Base-by-base conservation (phyloP, 768 basidiomycete genomes). In the Leccinum subtestaceum region DNA sequence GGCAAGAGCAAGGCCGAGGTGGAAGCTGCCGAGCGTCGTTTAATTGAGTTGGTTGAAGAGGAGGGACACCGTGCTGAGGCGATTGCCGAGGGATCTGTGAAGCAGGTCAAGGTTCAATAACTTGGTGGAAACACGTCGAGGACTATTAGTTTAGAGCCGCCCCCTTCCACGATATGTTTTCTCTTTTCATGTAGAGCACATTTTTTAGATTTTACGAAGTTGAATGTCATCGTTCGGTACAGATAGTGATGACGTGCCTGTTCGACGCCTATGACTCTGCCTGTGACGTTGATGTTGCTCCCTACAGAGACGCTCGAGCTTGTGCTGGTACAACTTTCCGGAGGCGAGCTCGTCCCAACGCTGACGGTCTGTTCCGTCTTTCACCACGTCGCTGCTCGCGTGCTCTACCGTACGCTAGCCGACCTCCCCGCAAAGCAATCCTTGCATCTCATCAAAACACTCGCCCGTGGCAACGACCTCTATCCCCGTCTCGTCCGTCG, bases 61-160 rank as follows among this genome's bases (percentile, higher is more conserved):
- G 91, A 91, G 71, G 91, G 91, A 21, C 70, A 84, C 17, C 79
- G 76, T 48, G 87, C 88, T 5, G 92, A 91, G 75, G 83, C 84
- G 1, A 78, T 80, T 48, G 83, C 79, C 0, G 74, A 74, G 60
- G 73, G 60, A 70, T 78, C 67, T 60, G 2, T 54, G 4, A 72
- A 72, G 65, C 59, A 60, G 11, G 59, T 56, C 59, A 72, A 74
- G 45, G 69, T 68, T 2, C 71, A 72, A 47, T 73, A 67, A 56
- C 3, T 40, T 29, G 29, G 29, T 8, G 32, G 5, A 34, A 12
- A 36, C 5, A 36, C 13, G 34, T 36, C 6, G 34, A 36, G 34
- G 32, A 34, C 32, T 34, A 34, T 34, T 32, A 32, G 32, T 12
- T 12, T 32, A 34, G 32, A 34, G 0, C 12, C 32, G 9, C 32